Evolutionary conservation across 306 rosid genomes (phyloP).

Genomic region (Notholithocarpus densiflorus): DNA sequence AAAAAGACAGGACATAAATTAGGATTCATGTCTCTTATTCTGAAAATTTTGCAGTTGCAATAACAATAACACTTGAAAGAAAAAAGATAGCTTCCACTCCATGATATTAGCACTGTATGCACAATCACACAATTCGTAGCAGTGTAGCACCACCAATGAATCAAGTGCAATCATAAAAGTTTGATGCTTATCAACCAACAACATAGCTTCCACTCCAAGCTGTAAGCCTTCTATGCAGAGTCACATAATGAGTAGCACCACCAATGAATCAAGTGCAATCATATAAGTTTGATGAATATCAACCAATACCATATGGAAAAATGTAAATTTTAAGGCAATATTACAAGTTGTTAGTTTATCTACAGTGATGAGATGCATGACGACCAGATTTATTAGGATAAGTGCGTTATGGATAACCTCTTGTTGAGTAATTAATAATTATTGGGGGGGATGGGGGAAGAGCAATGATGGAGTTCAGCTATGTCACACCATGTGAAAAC

Average conservation of each 20-base stretch:
- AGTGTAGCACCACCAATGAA: too few species aligned
- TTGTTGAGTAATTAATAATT: too few species aligned
- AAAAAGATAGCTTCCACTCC: background rate
- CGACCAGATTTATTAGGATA: background rate
- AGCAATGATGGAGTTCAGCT: background rate
- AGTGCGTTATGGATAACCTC: background rate
- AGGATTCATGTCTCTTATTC: constrained; percentile 7
- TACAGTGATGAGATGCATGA: background rate
- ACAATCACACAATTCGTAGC: too few species aligned
- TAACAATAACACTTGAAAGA: background rate
- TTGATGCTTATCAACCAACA: too few species aligned
- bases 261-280: background rate
- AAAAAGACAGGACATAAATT: constrained; percentile 16
- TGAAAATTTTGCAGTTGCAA: background rate
- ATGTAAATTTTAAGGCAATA: background rate
- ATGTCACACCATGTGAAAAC: background rate
- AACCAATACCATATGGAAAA: background rate
- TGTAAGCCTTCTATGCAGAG: too few species aligned
- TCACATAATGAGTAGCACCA: background rate
- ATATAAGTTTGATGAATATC: background rate
- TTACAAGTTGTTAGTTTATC: background rate
- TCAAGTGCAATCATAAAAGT: too few species aligned
- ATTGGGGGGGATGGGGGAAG: too few species aligned
- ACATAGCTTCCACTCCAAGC: too few species aligned
- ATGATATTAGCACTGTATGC: background rate